Evolutionary conservation across 306 rosid species (phyloP), one percentile per base, ranked within the genome.

Genomic region (Acacia crassicarpa): DNA sequence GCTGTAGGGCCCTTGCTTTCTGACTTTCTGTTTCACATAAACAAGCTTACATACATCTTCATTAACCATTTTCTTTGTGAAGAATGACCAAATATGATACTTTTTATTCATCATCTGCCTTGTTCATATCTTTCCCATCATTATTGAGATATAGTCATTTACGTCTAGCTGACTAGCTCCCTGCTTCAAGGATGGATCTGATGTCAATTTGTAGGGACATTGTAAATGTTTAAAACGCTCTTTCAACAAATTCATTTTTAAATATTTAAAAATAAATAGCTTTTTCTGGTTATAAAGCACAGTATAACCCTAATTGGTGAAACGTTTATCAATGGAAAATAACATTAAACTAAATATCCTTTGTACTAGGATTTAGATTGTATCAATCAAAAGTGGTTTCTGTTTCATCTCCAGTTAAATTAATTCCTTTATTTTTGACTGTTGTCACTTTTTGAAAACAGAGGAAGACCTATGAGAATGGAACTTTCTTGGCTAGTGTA

Each of bases 1-100:
- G 87, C 20, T 82, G 87, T 82, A 75, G 87, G 93, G 67, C 85
- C 85, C 85, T 76, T 6, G 4, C 56, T 70, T 41, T 82, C 66
- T 69, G 45, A 80, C 79, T 84, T 83, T 46, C 61, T 5, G 67
- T 75, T 74, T 17, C 38, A 30, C 13, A 65, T 54, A 76, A 78
- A 19, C 38, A 81, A 75, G 72, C 77, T 82, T 63, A 12, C 16
- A 48, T 16, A 48, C 22, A 27, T 30, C 83, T 74, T 10, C 56
- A 17, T 62, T 48, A 13, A 23, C 35, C 75, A 44, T 44, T 65
- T 71, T 20, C 61, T 63, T 23, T 49, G 25, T 40, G 20, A 79
- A 38, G 69, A 79, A 46, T 23, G 30, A 41, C 12, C 30, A n/a
- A 41, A 22, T 69, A 41, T 43, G 33, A 43, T 69, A n/a, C 53